Evolutionary conservation across 805 yeast genomes (phyloP).

Genomic region (Nakazawaea holstii): DNA sequence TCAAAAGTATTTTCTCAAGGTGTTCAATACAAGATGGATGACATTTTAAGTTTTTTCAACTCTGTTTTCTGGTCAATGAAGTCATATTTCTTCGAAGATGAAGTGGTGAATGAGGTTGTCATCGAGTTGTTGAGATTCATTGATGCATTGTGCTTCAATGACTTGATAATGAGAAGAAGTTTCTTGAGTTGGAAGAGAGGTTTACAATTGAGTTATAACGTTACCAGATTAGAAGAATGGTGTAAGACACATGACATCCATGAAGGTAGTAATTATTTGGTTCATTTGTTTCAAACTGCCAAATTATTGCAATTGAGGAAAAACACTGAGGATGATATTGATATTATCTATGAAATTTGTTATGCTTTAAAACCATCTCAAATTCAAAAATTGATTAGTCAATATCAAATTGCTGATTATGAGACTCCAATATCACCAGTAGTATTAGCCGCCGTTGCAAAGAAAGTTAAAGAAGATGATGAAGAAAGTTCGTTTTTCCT

Average conservation of each 20-base stretch:
- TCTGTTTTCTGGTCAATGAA: conserved; percentile 91
- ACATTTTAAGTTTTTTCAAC: conserved; percentile 82
- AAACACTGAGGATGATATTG: conserved; percentile 83
- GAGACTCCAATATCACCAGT: conserved; percentile 87
- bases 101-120: conserved; percentile 79
- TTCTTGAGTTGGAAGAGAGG: conserved; percentile 98
- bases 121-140: conserved; percentile 79
- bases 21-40: conserved; percentile 87
- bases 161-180: conserved; percentile 88
- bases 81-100: conserved; percentile 79
- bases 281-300: conserved; percentile 88
- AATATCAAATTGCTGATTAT: conserved; percentile 88
- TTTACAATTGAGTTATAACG: conserved; percentile 91
- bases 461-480: conserved; percentile 58
- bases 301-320: conserved; percentile 89
- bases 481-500: conserved; percentile 57
- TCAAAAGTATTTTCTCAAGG: conserved; percentile 74
- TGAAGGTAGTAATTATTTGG: conserved; percentile 79
- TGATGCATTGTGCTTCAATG: conserved; percentile 93
- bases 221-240: conserved; percentile 97
- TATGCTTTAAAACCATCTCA: conserved; percentile 92
- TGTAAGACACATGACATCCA: conserved; percentile 89
- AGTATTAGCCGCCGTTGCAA: conserved; percentile 77
- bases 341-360: conserved; percentile 90
- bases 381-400: conserved; percentile 85